These are phyloP conservation scores for Erythrophleum fordii DNA, from an alignment of 306 rosid genomes.

Conservation along the genomic window DNA sequence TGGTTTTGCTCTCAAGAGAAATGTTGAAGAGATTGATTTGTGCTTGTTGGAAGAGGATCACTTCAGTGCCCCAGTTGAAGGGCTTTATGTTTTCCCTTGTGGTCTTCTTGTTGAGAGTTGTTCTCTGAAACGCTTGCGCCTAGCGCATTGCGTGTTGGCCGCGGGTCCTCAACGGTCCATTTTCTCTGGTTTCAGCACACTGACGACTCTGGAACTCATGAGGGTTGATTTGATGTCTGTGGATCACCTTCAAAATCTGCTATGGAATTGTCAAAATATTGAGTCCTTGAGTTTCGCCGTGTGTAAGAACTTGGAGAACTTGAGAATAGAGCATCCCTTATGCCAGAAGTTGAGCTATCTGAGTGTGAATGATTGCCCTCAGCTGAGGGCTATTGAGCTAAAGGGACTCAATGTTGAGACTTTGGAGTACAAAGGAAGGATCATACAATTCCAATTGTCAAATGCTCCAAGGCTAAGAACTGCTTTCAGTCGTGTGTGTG, in stretches of 20 bases:
- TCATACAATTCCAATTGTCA: constrained; percentile 11
- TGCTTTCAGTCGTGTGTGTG: constrained; percentile 12
- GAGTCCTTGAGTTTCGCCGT: constrained; percentile 32
- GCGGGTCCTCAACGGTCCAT: neutral
- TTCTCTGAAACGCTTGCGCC: constrained; percentile 30
- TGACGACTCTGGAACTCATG: constrained; percentile 31
- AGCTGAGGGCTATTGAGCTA: constrained; percentile 26
- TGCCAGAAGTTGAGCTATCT: constrained; percentile 43
- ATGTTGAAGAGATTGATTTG: constrained; percentile 46
- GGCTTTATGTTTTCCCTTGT: constrained; percentile 42
- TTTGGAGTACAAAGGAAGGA: constrained; percentile 44
- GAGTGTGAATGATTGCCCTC: constrained; percentile 40
- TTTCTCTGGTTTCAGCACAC: constrained; percentile 16
- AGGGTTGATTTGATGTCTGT: constrained; percentile 37
- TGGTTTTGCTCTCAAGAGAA: constrained; percentile 11
- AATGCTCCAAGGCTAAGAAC: constrained; percentile 32
- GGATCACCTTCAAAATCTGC: neutral
- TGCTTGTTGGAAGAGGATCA: constrained; percentile 41
- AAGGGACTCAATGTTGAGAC: constrained; percentile 28
- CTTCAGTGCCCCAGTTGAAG: neutral
- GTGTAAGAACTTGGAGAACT: constrained; percentile 26
- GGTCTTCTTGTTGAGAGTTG: constrained; percentile 3
- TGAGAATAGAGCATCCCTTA: constrained; percentile 28
- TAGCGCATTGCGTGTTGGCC: constrained; percentile 43
- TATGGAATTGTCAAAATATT: constrained; percentile 33